These are phyloP conservation scores for Salix purpurea DNA, from an alignment of 345 rosid genomes.

Conservation along the genomic window DNA sequence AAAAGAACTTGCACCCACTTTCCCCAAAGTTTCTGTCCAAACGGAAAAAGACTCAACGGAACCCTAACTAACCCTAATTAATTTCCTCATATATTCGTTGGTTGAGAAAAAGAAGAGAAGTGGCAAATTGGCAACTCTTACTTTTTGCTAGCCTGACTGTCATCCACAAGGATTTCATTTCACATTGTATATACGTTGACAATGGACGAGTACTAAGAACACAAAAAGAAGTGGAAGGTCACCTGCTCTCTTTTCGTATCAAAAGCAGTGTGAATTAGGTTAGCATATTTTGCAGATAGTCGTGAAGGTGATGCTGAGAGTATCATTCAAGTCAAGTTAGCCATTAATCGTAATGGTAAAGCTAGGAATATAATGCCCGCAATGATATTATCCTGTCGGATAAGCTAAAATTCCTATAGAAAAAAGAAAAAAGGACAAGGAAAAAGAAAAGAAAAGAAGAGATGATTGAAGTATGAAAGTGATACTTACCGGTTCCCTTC, in stretches of 20 bases:
- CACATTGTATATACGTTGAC: neutral
- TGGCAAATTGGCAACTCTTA: neutral
- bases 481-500: constrained; percentile 59
- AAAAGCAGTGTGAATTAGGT: too few relatives aligned
- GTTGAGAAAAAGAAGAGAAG: neutral
- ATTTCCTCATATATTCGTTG: neutral
- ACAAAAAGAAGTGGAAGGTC: neutral
- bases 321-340: neutral
- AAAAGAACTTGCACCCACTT: neutral
- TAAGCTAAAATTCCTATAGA: neutral
- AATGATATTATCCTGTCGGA: neutral
- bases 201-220: neutral
- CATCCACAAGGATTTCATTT: constrained; percentile 1
- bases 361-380: neutral
- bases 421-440: neutral
- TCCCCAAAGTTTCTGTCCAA: neutral
- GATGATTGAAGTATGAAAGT: neutral
- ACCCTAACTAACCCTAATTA: neutral
- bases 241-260: neutral
- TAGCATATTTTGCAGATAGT: too few relatives aligned
- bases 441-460: neutral
- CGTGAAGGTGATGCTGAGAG: neutral
- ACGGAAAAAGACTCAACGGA: neutral
- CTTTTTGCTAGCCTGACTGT: neutral
- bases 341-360: neutral